Conservation (phyloP, 192 early-diverging fungal genomes). For the Rhizophagus clarus region DNA sequence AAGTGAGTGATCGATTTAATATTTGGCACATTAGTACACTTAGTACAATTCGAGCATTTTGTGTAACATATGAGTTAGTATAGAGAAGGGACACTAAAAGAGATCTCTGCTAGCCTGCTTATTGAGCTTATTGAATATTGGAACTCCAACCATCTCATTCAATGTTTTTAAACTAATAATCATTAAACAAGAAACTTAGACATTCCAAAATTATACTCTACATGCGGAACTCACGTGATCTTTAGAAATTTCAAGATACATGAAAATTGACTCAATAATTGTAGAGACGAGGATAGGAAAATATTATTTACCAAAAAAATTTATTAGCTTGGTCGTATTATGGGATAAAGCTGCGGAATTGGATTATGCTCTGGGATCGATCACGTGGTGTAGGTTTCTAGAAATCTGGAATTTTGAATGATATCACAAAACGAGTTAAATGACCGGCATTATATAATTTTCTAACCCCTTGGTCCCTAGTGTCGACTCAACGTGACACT, state of each 20-base stretch:
- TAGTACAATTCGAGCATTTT: too few relatives aligned
- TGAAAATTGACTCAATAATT: conserved; percentile 15
- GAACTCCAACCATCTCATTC: conserved; percentile 6
- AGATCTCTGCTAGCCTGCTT: background rate
- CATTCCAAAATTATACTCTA: conserved; percentile 10
- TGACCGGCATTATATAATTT: background rate
- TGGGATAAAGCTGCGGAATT: background rate
- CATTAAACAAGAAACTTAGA: background rate
- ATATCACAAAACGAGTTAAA: too few relatives aligned
- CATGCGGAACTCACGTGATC: conserved; percentile 21
- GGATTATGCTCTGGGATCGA: background rate
- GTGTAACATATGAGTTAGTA: too few relatives aligned
- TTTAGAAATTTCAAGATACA: conserved; percentile 1
- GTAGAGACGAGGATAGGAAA: background rate
- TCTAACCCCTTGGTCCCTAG: background rate
- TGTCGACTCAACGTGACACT: too few relatives aligned
- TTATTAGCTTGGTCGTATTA: background rate
- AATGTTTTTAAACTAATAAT: background rate
- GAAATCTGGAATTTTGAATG: too few relatives aligned
- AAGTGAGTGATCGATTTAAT: too few relatives aligned
- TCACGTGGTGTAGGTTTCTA: background rate
- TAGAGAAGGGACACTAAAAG: too few relatives aligned
- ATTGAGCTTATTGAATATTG: background rate
- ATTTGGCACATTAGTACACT: too few relatives aligned
- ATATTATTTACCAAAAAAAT: background rate